Evolutionary conservation across 495 filamentous ascomycete genomes (phyloP), one percentile per base, ranked within the genome.

Genomic region (Clavariopsis aquatica): DNA sequence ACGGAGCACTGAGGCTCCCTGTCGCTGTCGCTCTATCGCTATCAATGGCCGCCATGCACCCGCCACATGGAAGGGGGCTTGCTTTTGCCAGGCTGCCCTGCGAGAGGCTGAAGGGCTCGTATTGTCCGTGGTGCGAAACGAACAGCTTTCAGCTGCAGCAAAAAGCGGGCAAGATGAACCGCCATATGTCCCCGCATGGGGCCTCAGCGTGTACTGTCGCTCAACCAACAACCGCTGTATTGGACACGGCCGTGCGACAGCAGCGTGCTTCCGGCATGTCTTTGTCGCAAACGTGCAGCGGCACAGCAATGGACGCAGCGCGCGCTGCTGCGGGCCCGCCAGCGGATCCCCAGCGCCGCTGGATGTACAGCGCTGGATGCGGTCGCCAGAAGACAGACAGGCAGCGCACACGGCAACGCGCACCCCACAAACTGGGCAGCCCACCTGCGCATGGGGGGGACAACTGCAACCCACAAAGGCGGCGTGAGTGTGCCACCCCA

Each of bases 401-500:
- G n/a, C 8, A 24, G 22, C 12, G 27, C 23, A 46, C 51, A 53
- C 22, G 5, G 9, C 41, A 5, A 26, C 49, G 54, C 24, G 49
- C 65, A 54, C 58, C 61, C 62, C 57, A 70, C 52, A 66, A 66
- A 53, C 51, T 41, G 46, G 60, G 59, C 38, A 49, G 17, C 26
- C 41, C 62, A 56, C 49, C 56, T 55, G 49, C 59, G 43, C 64
- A 67, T 67, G 64, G 64, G 64, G 64, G 27, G 13, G 17, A 56
- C 51, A 31, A 49, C 23, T 34, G 38, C 38, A 22, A 52, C 62
- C 62, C 68, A 66, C 62, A 52, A 69, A 65, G 41, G 57, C 62
- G 60, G 60, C 53, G 62, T 66, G 52, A 38, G 60, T 52, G 54
- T 49, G 55, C 68, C 68, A 66, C 51, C 23, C 53, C 59, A 66